phyloP scores from a whole-genome alignment of 2,329 filamentous ascomycete species.

The Penicillium decumbens region DNA sequence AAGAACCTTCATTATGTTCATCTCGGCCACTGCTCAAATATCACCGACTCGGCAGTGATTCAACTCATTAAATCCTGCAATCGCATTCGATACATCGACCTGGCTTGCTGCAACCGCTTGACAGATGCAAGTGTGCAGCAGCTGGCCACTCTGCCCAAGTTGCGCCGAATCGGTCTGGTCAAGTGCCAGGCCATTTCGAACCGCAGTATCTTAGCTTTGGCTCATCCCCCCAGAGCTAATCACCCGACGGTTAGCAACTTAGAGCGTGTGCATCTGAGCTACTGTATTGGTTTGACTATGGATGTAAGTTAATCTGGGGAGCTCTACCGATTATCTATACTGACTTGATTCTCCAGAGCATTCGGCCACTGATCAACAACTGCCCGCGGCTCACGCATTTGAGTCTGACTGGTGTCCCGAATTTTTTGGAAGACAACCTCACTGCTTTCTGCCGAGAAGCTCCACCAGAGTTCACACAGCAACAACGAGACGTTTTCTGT shows the following conservation, averaged over 20 bases:
- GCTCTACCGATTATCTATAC: neutral
- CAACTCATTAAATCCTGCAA: slow-evolving; percentile 81
- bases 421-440: slow-evolving; percentile 81
- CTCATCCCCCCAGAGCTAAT: slow-evolving; percentile 56
- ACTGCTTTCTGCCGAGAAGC: slow-evolving; percentile 81
- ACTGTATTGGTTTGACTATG: slow-evolving; percentile 80
- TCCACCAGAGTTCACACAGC: slow-evolving; percentile 85
- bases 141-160: slow-evolving; percentile 80
- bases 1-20: slow-evolving; percentile 98
- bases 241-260: slow-evolving; percentile 63
- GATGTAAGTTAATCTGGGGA: slow-evolving; percentile 53
- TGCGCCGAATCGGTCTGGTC: slow-evolving; percentile 90
- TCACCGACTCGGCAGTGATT: slow-evolving; percentile 84
- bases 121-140: slow-evolving; percentile 83
- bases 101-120: slow-evolving; percentile 87
- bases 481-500: slow-evolving; percentile 93
- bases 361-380: slow-evolving; percentile 80
- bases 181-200: slow-evolving; percentile 92
- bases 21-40: slow-evolving; percentile 83
- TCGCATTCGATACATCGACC: slow-evolving; percentile 91
- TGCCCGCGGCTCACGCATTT: slow-evolving; percentile 91
- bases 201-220: slow-evolving; percentile 77
- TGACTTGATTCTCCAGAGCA: slow-evolving; percentile 58
- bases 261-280: slow-evolving; percentile 92
- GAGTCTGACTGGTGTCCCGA: slow-evolving; percentile 86